Base-by-base conservation (phyloP, 768 basidiomycete genomes). In the Lyophyllum semitale region DNA sequence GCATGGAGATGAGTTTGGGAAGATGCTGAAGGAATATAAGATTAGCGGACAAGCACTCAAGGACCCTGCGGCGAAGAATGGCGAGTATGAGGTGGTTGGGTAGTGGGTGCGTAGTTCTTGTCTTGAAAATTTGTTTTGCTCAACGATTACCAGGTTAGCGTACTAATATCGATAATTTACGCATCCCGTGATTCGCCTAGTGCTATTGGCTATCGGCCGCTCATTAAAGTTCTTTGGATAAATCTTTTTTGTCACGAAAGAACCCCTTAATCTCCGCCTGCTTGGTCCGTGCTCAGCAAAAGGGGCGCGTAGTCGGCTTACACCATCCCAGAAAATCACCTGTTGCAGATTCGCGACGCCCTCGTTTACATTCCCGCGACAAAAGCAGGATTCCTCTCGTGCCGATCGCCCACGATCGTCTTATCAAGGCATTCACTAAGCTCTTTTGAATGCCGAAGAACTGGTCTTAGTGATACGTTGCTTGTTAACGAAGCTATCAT, bases 61-160 rank as follows among this genome's bases (percentile, higher is more conserved):
- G 51, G 68, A 68, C 32, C 49, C 64, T n/a, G 63, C 59, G 6
- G 33, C 61, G 44, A 70, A 68, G 54, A 51, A 41, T 22, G 53
- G 56, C 17, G 59, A 70, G 43, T 73, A 73, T 55, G 68, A 73
- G 51, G 61, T 67, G 25, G 59, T 73, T 35, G 71, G 69, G 13
- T 68, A 54, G 44, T 44, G 4, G 47, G 51, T 48, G 44, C 12
- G 47, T 50, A 6, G 20, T 2, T 23, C 5, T 23, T 20, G 1
- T 35, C 23, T 22, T 17, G n/a, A 11, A n/a, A 18, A 7, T 27
- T 7, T 35, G 11, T 48, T 22, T 35, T 18, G 13, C 47, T 48
- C 29, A 35, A 37, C 22, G 12, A 48, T 12, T 22, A 44, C 23
- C 13, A 44, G 43, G 27, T 44, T 22, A 22, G 43, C 23, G 7